These are phyloP conservation scores for Starmerella apicola DNA, from an alignment of 805 yeast genomes.

Conservation along the genomic window DNA sequence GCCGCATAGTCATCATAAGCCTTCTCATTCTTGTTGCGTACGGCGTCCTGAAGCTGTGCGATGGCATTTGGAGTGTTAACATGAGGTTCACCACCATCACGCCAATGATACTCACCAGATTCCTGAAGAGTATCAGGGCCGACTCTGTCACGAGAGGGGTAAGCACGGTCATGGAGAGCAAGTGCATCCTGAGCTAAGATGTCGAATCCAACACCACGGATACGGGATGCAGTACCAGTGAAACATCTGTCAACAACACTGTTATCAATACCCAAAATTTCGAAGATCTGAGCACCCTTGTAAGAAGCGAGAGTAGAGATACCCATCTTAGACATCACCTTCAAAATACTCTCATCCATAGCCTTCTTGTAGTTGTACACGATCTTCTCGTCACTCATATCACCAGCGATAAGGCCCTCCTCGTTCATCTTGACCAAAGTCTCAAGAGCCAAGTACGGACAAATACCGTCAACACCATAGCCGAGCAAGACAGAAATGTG, in stretches of 20 bases:
- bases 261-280: slow-evolving; percentile 90
- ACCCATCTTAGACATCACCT: slow-evolving; percentile 99
- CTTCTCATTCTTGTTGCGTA: slow-evolving; percentile 84
- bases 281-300: slow-evolving; percentile 98
- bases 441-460: slow-evolving; percentile 89
- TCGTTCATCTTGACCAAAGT: slow-evolving; percentile 71
- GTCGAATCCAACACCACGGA: slow-evolving; percentile 89
- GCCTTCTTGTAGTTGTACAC: slow-evolving; percentile 72
- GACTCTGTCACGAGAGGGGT: slow-evolving; percentile 60
- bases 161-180: slow-evolving; percentile 85
- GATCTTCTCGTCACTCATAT: slow-evolving; percentile 46
- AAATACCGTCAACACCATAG: slow-evolving; percentile 93
- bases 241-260: slow-evolving; percentile 91
- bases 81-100: slow-evolving; percentile 97
- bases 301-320: slow-evolving; percentile 96
- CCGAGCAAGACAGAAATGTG: slow-evolving; percentile 90
- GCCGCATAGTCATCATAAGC: slow-evolving; percentile 85
- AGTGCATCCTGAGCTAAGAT: slow-evolving; percentile 95
- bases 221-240: slow-evolving; percentile 95
- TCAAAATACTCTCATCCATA: slow-evolving; percentile 79
- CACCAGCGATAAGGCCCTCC: slow-evolving; percentile 47
- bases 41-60: slow-evolving; percentile 96
- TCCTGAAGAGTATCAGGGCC: slow-evolving; percentile 73
- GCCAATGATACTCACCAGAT: slow-evolving; percentile 95
- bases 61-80: slow-evolving; percentile 90